A percentile compares a stretch with the other conserved stretches of the same genome.
Evolutionary conservation across 345 rosid species (phyloP).

Genomic region (Hibiscus trionum): DNA sequence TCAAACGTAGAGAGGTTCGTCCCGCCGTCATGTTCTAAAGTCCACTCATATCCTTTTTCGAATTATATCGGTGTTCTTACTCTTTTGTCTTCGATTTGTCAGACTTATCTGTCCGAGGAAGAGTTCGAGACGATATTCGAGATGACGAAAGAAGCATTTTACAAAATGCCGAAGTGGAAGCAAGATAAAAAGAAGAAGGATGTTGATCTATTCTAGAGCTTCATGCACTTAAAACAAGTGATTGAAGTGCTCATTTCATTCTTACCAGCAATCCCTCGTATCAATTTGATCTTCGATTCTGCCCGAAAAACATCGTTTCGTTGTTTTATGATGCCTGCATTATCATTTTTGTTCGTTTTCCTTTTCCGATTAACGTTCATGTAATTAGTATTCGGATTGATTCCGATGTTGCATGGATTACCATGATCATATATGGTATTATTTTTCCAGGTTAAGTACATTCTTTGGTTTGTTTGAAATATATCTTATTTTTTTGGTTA

Average conservation of each 20-base stretch:
- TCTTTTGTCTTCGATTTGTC: not conserved
- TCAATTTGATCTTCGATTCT: constrained; percentile 7
- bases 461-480: constrained; percentile 25
- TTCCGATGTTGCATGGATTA: constrained; percentile 28
- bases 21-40: not conserved
- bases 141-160: constrained; percentile 65
- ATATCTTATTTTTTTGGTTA: constrained; percentile 18
- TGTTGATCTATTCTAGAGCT: constrained; percentile 58
- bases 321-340: constrained; percentile 11
- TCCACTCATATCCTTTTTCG: not conserved
- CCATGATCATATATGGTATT: not conserved
- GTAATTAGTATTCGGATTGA: constrained; percentile 17
- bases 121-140: constrained; percentile 72
- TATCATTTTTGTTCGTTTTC: constrained; percentile 14
- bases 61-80: not conserved
- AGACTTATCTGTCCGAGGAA: constrained; percentile 77
- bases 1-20: constrained; percentile 89
- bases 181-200: constrained; percentile 88
- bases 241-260: constrained; percentile 12
- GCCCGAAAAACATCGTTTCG: not conserved
- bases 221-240: constrained; percentile 2
- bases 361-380: constrained; percentile 9
- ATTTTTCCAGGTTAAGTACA: not conserved
- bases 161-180: constrained; percentile 89
- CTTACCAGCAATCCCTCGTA: constrained; percentile 4